phyloP scores from a whole-genome alignment of 2,329 filamentous ascomycete species.

The Phialophora macrospora region DNA sequence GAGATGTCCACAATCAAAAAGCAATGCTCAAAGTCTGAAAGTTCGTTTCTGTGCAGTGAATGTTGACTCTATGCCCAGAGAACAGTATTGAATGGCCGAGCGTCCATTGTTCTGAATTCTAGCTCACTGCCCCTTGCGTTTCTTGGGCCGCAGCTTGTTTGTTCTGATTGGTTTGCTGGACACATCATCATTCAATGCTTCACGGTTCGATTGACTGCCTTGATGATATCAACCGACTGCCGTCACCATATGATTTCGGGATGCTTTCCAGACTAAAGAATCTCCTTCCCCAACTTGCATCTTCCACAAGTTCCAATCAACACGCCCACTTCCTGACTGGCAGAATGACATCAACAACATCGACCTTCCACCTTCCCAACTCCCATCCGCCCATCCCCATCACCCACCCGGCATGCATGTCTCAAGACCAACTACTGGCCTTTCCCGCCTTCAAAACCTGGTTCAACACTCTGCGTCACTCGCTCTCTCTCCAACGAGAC shows the following conservation, averaged over 20 bases:
- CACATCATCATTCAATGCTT: neutral
- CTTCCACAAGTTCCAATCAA: neutral
- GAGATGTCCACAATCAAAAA: neutral
- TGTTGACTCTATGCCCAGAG: neutral
- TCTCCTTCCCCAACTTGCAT: conserved; percentile 14
- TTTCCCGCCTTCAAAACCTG: conserved; percentile 63
- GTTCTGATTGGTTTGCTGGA: neutral
- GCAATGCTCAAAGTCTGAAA: neutral
- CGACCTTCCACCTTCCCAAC: conserved; percentile 30
- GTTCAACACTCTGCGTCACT: conserved; percentile 57
- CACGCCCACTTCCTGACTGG: neutral
- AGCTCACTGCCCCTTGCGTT: neutral
- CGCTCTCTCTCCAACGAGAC: conserved; percentile 53
- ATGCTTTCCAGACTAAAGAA: conserved; percentile 23
- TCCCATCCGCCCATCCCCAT: conserved; percentile 39
- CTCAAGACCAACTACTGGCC: conserved; percentile 44
- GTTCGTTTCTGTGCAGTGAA: neutral
- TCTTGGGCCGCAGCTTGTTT: neutral
- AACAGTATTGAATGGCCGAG: neutral
- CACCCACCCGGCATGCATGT: conserved; percentile 51
- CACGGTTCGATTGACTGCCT: neutral
- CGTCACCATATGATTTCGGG: neutral
- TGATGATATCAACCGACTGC: neutral
- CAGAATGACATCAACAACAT: conserved; percentile 17
- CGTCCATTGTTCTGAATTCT: neutral